A percentile compares a stretch with the other conserved stretches of the same genome.
phyloP scores from a whole-genome alignment of 75 land plant species.

The Gnetum montanum region DNA sequence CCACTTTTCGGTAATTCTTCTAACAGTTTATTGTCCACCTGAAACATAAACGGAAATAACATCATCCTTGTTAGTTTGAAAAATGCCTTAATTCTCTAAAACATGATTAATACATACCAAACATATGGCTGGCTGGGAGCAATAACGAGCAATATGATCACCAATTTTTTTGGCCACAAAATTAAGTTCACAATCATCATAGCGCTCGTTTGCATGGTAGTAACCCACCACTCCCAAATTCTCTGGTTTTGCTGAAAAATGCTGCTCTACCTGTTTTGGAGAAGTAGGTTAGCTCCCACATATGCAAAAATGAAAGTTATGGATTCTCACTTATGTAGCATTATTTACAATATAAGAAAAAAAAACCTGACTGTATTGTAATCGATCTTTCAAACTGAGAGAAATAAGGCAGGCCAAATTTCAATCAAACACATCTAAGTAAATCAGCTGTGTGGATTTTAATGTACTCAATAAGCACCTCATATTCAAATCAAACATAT shows the following conservation, averaged over 20 bases:
- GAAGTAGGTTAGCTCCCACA: neutral
- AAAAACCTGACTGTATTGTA: too few species aligned
- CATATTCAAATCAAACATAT: too few species aligned
- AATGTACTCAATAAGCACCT: too few species aligned
- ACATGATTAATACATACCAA: constrained; percentile 32
- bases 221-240: constrained; percentile 75
- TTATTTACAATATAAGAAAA: too few species aligned
- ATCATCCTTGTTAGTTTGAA: too few species aligned
- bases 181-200: constrained; percentile 63
- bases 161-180: constrained; percentile 81
- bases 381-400: too few species aligned
- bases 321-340: too few species aligned
- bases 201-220: constrained; percentile 91
- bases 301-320: too few species aligned
- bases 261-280: constrained; percentile 65
- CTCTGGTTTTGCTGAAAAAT: constrained; percentile 20
- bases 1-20: constrained; percentile 43
- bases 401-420: too few species aligned
- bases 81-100: neutral
- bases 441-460: too few species aligned
- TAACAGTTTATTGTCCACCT: constrained; percentile 84
- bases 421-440: too few species aligned
- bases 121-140: constrained; percentile 67
- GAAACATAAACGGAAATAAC: constrained; percentile 2
- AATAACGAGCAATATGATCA: constrained; percentile 78